A percentile compares a stretch with the other conserved stretches of the same genome.
Evolutionary conservation across 352 stramenopile genomes (phyloP).

Genomic region (Aphanomyces invadans): DNA sequence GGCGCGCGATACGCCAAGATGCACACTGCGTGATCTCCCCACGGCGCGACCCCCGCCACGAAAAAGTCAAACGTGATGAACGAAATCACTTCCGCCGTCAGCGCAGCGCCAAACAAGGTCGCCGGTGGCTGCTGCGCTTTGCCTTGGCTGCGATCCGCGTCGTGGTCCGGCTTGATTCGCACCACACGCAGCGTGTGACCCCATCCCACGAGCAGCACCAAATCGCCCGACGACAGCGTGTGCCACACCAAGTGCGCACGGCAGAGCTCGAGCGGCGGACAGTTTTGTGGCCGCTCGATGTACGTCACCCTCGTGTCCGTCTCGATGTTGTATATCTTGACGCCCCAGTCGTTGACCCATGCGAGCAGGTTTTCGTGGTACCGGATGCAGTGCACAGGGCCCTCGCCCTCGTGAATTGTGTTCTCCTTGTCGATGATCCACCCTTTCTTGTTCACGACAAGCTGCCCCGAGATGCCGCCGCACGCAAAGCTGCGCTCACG

Average conservation of each 20-base stretch:
- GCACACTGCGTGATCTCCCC: constrained; percentile 46
- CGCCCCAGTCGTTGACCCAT: constrained; percentile 81
- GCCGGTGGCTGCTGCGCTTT: constrained; percentile 35
- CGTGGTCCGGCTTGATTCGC: too few species aligned
- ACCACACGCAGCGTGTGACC: constrained; percentile 70
- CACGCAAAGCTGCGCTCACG: constrained; percentile 76
- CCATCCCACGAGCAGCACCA: constrained; percentile 64
- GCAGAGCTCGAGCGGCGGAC: constrained; percentile 75
- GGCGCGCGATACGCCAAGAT: constrained; percentile 66
- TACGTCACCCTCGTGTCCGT: constrained; percentile 73
- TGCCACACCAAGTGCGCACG: constrained; percentile 76
- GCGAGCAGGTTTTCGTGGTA: constrained; percentile 70
- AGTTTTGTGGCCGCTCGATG: constrained; percentile 68
- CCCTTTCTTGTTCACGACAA: constrained; percentile 82
- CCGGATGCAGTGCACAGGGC: constrained; percentile 68
- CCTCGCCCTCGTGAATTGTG: constrained; percentile 77
- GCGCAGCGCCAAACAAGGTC: constrained; percentile 23
- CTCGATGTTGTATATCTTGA: constrained; percentile 77
- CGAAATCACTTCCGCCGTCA: constrained; percentile 61
- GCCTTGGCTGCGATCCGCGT: too few species aligned
- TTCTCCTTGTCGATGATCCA: constrained; percentile 85
- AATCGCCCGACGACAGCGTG: constrained; percentile 23
- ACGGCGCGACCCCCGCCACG: constrained; percentile 61
- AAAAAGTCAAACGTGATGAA: constrained; percentile 81
- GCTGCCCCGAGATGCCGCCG: constrained; percentile 60